Percentiles rank a stretch among this genome's conserved stretches.
These are phyloP conservation scores for Fraxinus cuspidata DNA, from an alignment of 257 asterid species.

Conservation along the genomic window DNA sequence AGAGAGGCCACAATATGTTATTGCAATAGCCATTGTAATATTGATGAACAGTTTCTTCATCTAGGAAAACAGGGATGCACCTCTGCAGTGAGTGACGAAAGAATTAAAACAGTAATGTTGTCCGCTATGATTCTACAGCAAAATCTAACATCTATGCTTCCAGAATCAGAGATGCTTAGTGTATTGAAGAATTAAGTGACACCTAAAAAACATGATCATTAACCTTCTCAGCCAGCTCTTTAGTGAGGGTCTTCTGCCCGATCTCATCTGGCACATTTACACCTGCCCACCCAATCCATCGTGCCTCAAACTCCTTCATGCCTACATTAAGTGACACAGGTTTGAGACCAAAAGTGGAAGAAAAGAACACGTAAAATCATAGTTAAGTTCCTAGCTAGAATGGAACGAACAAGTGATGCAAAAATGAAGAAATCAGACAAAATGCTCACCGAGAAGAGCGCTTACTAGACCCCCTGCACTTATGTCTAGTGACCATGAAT, in stretches of 20 bases:
- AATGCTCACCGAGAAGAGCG: slow-evolving; percentile 86
- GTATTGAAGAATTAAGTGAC: slow-evolving; percentile 2
- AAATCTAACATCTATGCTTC: not conserved
- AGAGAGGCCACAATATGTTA: slow-evolving; percentile 88
- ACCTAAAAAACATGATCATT: slow-evolving; percentile 15
- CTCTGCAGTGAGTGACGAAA: slow-evolving; percentile 47
- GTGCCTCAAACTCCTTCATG: slow-evolving; percentile 85
- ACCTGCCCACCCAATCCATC: slow-evolving; percentile 99
- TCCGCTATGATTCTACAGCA: slow-evolving; percentile 4
- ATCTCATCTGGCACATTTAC: slow-evolving; percentile 91
- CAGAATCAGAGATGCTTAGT: slow-evolving; percentile 8
- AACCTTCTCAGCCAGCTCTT: slow-evolving; percentile 89
- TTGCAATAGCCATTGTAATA: slow-evolving; percentile 95
- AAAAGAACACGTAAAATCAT: slow-evolving; percentile 1
- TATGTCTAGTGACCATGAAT: slow-evolving; percentile 90
- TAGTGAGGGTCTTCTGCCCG: slow-evolving; percentile 77
- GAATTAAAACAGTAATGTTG: slow-evolving; percentile 21
- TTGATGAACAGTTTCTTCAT: slow-evolving; percentile 89
- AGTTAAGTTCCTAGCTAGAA: slow-evolving; percentile 1
- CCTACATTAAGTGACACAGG: slow-evolving; percentile 44
- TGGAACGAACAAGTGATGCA: slow-evolving; percentile 7
- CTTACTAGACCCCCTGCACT: slow-evolving; percentile 99
- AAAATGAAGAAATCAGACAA: slow-evolving; percentile 10
- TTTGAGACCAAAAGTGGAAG: slow-evolving; percentile 26
- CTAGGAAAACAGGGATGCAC: slow-evolving; percentile 93